Percentiles rank a stretch among this genome's conserved stretches.
These are phyloP conservation scores for Apiospora hydei DNA, from an alignment of 2,329 filamentous ascomycete species.

Conservation along the genomic window DNA sequence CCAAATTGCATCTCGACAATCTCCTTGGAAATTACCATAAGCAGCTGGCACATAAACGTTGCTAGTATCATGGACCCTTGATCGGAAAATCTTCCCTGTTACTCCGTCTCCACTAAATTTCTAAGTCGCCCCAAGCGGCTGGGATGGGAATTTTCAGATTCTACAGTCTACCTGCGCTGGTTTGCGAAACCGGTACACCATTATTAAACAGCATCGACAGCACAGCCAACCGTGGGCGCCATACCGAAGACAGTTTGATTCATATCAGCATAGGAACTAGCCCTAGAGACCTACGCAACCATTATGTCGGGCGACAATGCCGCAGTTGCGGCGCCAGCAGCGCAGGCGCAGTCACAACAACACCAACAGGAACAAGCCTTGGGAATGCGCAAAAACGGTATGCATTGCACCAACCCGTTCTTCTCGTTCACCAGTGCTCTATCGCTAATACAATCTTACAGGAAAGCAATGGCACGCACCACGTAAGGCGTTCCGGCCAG, in stretches of 20 bases:
- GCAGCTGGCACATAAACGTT: neutral
- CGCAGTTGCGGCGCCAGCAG: conserved; percentile 22
- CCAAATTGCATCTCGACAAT: neutral
- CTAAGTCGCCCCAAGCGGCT: neutral
- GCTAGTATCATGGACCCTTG: neutral
- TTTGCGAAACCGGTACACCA: neutral
- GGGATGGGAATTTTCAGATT: conserved; percentile 18
- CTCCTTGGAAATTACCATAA: conserved; percentile 3
- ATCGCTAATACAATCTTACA: conserved; percentile 54
- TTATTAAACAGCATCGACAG: neutral
- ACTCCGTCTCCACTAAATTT: conserved; percentile 8
- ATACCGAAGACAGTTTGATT: neutral
- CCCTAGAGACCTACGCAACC: neutral
- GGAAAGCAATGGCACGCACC: conserved; percentile 94
- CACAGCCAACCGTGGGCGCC: neutral
- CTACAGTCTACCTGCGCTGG: neutral
- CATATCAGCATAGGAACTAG: too few relatives aligned
- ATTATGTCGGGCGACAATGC: conserved; percentile 6
- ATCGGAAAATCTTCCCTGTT: conserved; percentile 17
- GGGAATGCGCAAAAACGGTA: conserved; percentile 20
- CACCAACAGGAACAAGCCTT: conserved; percentile 20
- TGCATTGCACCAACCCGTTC: neutral
- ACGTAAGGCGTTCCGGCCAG: conserved; percentile 86
- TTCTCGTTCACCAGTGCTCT: neutral
- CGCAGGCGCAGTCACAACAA: neutral